Evolutionary conservation across 2,329 filamentous ascomycete genomes (phyloP).

Genomic region (Xylaria sp.): DNA sequence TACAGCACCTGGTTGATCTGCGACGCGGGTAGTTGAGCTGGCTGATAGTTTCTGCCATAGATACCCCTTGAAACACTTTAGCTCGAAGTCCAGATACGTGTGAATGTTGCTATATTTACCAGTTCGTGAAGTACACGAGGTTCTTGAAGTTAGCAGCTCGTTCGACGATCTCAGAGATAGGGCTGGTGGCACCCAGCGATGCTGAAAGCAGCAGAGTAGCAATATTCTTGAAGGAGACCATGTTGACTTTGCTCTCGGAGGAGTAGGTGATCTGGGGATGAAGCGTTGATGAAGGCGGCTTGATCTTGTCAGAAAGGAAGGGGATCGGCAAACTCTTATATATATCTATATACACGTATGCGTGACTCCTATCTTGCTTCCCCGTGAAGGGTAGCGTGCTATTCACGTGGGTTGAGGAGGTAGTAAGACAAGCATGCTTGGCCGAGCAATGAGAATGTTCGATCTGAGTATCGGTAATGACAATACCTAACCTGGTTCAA

Average conservation of each 20-base stretch:
- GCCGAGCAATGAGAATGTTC: conserved; percentile 28
- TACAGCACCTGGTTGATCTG: conserved; percentile 82
- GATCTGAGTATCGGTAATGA: conserved; percentile 21
- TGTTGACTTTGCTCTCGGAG: conserved; percentile 35
- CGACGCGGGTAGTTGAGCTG: conserved; percentile 73
- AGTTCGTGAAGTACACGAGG: conserved; percentile 61
- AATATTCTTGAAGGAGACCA: conserved; percentile 44
- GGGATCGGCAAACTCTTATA: conserved; percentile 32
- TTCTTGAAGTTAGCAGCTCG: conserved; percentile 53
- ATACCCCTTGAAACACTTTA: conserved; percentile 64
- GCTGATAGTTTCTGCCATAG: conserved; percentile 77
- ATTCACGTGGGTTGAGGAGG: conserved; percentile 40
- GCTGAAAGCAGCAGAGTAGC: conserved; percentile 42
- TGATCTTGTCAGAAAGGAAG: conserved; percentile 21
- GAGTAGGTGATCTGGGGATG: conserved; percentile 18
- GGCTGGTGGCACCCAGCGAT: conserved; percentile 40
- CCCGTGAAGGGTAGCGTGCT: conserved; percentile 6
- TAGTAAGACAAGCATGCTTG: conserved; percentile 25
- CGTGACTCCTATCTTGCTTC: conserved; percentile 24
- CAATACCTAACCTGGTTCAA: conserved; percentile 23
- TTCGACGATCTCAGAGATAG: conserved; percentile 38
- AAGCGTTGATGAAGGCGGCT: conserved; percentile 17
- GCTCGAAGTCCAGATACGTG: neutral
- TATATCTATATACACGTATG: conserved; percentile 32
- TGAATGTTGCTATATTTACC: conserved; percentile 48